Evolutionary conservation across 495 filamentous ascomycete genomes (phyloP).

Genomic region (Hapsidospora chrysogenum): DNA sequence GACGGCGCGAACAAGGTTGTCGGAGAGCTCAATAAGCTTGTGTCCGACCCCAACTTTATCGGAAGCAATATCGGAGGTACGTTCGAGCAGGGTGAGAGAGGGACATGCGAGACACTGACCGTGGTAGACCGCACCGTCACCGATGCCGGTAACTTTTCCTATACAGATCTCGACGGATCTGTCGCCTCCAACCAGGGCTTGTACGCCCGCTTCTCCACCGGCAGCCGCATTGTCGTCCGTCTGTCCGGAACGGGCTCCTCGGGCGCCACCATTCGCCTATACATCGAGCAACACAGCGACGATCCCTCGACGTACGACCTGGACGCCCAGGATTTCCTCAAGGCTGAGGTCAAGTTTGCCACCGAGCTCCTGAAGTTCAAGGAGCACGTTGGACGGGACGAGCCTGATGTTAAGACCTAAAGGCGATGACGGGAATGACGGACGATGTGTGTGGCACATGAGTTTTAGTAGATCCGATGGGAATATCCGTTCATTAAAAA

Average conservation of each 20-base stretch:
- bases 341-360: conserved; percentile 71
- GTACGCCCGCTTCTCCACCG: conserved; percentile 87
- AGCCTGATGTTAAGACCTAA: conserved; percentile 92
- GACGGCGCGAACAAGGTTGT: conserved; percentile 83
- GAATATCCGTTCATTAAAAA: no score
- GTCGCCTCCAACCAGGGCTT: conserved; percentile 92
- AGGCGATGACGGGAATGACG: no score
- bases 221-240: conserved; percentile 83
- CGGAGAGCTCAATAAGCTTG: conserved; percentile 52
- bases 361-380: conserved; percentile 75
- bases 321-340: conserved; percentile 86
- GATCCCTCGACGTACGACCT: conserved; percentile 57
- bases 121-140: conserved; percentile 51
- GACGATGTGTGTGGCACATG: no score
- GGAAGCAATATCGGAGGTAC: conserved; percentile 61
- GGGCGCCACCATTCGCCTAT: conserved; percentile 89
- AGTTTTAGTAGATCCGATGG: no score
- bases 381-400: conserved; percentile 72
- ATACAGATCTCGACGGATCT: conserved; percentile 91
- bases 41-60: conserved; percentile 52
- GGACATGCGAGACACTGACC: background rate
- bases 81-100: background rate
- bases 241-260: conserved; percentile 88
- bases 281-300: conserved; percentile 76
- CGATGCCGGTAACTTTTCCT: conserved; percentile 88